Conservation (phyloP, 345 rosid genomes). For the Moricandia arvensis region DNA sequence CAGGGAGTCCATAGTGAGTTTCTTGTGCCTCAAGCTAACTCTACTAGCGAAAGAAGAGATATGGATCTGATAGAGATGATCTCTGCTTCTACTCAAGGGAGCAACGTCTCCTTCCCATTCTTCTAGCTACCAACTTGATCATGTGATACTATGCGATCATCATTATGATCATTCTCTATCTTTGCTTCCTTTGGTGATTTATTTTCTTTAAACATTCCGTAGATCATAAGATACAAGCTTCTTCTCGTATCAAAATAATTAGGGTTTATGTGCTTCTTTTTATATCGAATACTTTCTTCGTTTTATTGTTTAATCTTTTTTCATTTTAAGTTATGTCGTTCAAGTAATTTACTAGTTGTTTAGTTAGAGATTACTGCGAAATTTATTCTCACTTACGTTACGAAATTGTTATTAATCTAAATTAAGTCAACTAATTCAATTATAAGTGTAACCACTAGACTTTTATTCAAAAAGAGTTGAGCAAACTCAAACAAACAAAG, state of each 20-base stretch:
- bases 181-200: slow-evolving; percentile 13
- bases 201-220: neutral
- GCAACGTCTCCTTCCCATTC: slow-evolving; percentile 26
- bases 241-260: slow-evolving; percentile 12
- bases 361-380: slow-evolving; percentile 1
- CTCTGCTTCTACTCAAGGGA: slow-evolving; percentile 47
- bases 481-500: slow-evolving; percentile 31
- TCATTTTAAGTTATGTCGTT: slow-evolving; percentile 9
- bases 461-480: slow-evolving; percentile 33
- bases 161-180: slow-evolving; percentile 18
- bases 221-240: neutral
- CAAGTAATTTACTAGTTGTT: neutral
- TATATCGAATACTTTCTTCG: neutral
- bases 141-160: slow-evolving; percentile 17
- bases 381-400: slow-evolving; percentile 25
- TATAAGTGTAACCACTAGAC: neutral
- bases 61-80: slow-evolving; percentile 99
- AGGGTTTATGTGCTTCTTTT: slow-evolving; percentile 15
- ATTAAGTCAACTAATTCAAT: neutral
- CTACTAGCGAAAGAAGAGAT: slow-evolving; percentile 47
- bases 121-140: slow-evolving; percentile 24
- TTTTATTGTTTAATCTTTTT: neutral
- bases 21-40: slow-evolving; percentile 32
- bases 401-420: neutral
- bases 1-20: slow-evolving; percentile 18